Evolutionary conservation across 805 yeast species (phyloP).

Genomic region (Starmerella vaccinii): DNA sequence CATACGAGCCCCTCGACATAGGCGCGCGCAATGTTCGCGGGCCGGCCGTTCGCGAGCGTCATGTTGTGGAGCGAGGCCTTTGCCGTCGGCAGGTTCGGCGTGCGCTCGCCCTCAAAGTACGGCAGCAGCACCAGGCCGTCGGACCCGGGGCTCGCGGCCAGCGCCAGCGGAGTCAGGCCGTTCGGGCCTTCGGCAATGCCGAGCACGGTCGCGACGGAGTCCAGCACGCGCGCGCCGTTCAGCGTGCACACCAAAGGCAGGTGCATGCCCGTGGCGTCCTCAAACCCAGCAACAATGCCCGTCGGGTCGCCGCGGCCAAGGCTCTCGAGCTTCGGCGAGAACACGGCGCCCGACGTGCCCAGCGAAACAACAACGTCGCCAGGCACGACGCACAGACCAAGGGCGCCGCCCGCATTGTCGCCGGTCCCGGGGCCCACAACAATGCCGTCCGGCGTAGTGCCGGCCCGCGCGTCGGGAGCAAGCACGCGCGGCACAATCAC

Average conservation of each 20-base stretch:
- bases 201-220: slow-evolving; percentile 15
- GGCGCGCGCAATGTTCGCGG: slow-evolving; percentile 24
- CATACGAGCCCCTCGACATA: slow-evolving; percentile 24
- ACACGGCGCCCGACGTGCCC: slow-evolving; percentile 27
- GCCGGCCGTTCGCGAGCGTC: slow-evolving; percentile 19
- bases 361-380: slow-evolving; percentile 24
- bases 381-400: slow-evolving; percentile 19
- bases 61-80: slow-evolving; percentile 22
- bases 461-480: slow-evolving; percentile 16
- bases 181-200: slow-evolving; percentile 13
- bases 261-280: slow-evolving; percentile 22
- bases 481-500: slow-evolving; percentile 25
- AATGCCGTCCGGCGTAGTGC: slow-evolving; percentile 12
- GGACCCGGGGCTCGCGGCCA: slow-evolving; percentile 18
- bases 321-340: slow-evolving; percentile 11
- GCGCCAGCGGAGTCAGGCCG: slow-evolving; percentile 19
- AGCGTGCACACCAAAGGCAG: slow-evolving; percentile 25
- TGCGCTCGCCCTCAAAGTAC: slow-evolving; percentile 27
- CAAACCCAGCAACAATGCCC: slow-evolving; percentile 26
- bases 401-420: slow-evolving; percentile 27
- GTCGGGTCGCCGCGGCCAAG: slow-evolving; percentile 21
- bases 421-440: slow-evolving; percentile 25
- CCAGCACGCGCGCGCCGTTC: slow-evolving; percentile 25
- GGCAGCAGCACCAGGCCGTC: slow-evolving; percentile 24
- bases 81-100: slow-evolving; percentile 26